Evolutionary conservation across 768 basidiomycete species (phyloP).

Genomic region (Lactarius indigo): DNA sequence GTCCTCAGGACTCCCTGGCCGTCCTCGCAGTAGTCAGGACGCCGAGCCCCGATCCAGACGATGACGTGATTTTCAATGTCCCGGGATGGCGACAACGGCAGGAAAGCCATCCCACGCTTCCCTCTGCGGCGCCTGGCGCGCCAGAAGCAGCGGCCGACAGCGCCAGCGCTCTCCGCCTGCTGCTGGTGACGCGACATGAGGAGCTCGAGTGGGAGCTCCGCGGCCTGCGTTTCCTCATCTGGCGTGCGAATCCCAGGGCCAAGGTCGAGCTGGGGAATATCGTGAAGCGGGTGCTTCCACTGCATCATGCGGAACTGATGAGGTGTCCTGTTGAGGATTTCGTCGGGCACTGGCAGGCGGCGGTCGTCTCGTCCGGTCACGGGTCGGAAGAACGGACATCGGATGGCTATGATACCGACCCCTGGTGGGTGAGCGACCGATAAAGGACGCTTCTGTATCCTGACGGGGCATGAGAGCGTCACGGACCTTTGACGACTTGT

Average conservation of each 20-base stretch:
- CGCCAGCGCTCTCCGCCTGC: constrained; percentile 5
- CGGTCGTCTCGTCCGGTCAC: not conserved
- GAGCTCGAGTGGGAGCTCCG: constrained; percentile 17
- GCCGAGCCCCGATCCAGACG: not conserved
- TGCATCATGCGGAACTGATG: constrained; percentile 17
- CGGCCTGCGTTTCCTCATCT: constrained; percentile 14
- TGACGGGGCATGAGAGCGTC: not conserved
- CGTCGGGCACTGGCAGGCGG: constrained; percentile 16
- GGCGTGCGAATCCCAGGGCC: constrained; percentile 5
- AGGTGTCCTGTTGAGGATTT: constrained; percentile 15
- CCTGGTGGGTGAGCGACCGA: not conserved
- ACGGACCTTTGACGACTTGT: not conserved
- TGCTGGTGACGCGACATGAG: constrained; percentile 10
- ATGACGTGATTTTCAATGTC: constrained; percentile 20
- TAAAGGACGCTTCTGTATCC: not conserved
- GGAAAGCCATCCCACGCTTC: not conserved
- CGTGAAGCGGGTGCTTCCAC: constrained; percentile 7
- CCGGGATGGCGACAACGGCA: constrained; percentile 15
- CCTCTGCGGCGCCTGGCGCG: not conserved
- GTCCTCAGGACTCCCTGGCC: not conserved
- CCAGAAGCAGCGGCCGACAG: not conserved
- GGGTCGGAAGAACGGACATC: not conserved
- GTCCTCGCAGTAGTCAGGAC: constrained; percentile 1
- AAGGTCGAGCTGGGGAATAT: constrained; percentile 9
- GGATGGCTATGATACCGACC: not conserved